phyloP scores from a whole-genome alignment of 176 grass and related monocot genomes.

The Oryza meyeriana region DNA sequence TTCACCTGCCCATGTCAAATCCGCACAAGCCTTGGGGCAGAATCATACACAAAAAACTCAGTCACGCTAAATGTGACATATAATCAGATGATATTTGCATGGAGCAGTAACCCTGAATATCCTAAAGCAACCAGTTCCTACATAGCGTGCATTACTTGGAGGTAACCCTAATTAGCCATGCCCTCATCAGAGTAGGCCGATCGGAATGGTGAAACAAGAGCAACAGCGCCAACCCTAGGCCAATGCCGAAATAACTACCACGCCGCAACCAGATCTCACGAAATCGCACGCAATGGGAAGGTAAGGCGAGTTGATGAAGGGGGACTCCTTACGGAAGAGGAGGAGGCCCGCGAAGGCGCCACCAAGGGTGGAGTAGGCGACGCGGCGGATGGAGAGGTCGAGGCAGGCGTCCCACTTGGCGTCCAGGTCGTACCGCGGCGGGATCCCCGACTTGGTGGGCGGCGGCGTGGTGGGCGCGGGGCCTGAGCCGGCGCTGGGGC shows the following conservation, averaged over 20 bases:
- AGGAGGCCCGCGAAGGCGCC: constrained; percentile 81
- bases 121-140: not conserved
- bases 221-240: constrained; percentile 19
- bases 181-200: not conserved
- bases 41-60: not conserved
- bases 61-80: not conserved
- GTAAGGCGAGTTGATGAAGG: not conserved
- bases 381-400: constrained; percentile 85
- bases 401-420: constrained; percentile 91
- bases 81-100: not conserved
- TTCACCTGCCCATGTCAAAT: not conserved
- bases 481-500: not conserved
- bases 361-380: constrained; percentile 76
- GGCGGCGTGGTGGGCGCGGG: not conserved
- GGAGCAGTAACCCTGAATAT: not conserved
- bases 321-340: constrained; percentile 58
- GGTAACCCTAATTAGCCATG: not conserved
- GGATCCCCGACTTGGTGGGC: constrained; percentile 27
- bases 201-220: not conserved
- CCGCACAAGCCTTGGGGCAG: no score
- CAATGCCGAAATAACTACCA: not conserved
- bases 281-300: not conserved
- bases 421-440: constrained; percentile 74
- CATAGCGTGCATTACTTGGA: not conserved
- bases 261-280: constrained; percentile 20